Conservation (phyloP, 768 basidiomycete species). For the Calocera viscosa region DNA sequence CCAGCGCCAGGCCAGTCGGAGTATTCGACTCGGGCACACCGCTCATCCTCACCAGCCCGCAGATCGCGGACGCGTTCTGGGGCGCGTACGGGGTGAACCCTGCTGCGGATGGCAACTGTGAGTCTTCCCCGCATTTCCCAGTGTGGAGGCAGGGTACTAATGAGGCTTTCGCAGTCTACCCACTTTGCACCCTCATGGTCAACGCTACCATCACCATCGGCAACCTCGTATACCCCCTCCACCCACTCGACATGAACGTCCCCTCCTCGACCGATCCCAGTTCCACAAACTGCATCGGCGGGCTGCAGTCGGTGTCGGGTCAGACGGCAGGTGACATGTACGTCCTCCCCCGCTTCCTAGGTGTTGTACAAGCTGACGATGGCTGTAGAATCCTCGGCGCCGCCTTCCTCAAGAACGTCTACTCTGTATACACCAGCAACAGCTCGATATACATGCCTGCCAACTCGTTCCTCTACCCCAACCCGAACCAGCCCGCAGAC, state of each 20-base stretch:
- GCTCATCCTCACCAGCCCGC: constrained; percentile 45
- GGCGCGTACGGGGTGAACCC: constrained; percentile 56
- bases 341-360: background rate
- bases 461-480: constrained; percentile 11
- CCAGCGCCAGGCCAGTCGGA: constrained; percentile 40
- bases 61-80: constrained; percentile 62
- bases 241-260: constrained; percentile 59
- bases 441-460: constrained; percentile 32
- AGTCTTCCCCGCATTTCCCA: constrained; percentile 12
- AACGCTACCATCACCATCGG: constrained; percentile 61
- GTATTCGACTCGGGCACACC: constrained; percentile 66
- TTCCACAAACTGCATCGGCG: constrained; percentile 18
- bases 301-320: constrained; percentile 10
- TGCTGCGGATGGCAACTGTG: constrained; percentile 53
- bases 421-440: constrained; percentile 46
- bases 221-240: constrained; percentile 40
- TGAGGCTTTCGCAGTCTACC: constrained; percentile 41
- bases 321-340: constrained; percentile 15
- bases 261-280: constrained; percentile 29
- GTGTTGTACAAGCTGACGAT: background rate
- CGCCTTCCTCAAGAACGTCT: constrained; percentile 62
- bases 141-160: background rate
- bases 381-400: constrained; percentile 57
- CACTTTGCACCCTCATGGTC: constrained; percentile 56
- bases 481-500: constrained; percentile 19